phyloP scores from a whole-genome alignment of 768 basidiomycete species.

The Mrakia gelida region DNA sequence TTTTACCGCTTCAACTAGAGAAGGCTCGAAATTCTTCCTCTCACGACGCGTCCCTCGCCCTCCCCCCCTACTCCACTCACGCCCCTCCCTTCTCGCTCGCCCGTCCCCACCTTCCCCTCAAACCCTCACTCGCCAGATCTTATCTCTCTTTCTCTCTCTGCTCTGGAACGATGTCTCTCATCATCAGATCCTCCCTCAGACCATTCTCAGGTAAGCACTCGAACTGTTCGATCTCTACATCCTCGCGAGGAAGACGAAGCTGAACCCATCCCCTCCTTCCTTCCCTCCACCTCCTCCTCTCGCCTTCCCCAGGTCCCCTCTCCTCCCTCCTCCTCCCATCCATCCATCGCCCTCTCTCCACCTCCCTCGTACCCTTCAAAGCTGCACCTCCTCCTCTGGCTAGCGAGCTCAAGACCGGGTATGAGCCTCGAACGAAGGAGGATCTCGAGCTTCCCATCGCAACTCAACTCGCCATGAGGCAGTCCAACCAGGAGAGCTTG shows the following conservation, averaged over 20 bases:
- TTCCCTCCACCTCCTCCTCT: neutral
- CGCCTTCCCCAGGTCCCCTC: neutral
- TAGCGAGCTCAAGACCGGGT: neutral
- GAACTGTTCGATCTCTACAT: neutral
- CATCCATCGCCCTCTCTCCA: neutral
- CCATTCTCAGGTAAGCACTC: neutral
- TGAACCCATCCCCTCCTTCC: neutral
- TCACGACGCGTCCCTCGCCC: no score
- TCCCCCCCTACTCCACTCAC: no score
- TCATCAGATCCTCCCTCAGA: neutral
- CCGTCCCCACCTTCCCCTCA: neutral
- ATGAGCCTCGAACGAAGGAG: neutral
- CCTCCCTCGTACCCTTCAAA: neutral
- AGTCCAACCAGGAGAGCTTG: slow-evolving; percentile 77
- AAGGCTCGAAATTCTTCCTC: no score
- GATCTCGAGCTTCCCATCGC: neutral
- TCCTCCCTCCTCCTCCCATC: neutral
- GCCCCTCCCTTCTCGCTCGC: no score
- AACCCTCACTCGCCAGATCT: neutral
- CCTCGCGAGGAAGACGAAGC: neutral
- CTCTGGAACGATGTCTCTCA: neutral
- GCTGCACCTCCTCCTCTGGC: neutral
- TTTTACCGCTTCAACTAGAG: no score
- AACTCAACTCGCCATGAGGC: slow-evolving; percentile 58
- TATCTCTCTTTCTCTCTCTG: neutral